These are phyloP conservation scores for Parasitella parasitica DNA, from an alignment of 371 early-diverging fungal genomes.

Conservation along the genomic window DNA sequence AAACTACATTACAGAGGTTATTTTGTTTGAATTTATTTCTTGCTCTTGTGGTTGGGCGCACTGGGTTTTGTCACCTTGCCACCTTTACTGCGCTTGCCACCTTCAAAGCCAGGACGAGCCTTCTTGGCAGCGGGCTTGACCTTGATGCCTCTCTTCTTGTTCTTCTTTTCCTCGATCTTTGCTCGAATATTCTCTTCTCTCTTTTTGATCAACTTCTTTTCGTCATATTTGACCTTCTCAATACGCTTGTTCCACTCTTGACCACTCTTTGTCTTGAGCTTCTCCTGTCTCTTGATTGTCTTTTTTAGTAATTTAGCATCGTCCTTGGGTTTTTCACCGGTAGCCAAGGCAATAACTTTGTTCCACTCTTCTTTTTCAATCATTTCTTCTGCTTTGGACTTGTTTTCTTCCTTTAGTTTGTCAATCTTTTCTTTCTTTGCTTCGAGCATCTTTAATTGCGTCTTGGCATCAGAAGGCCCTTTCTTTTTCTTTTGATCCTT, in stretches of 20 bases:
- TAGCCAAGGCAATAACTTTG: slow-evolving; percentile 76
- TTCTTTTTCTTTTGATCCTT: slow-evolving; percentile 64
- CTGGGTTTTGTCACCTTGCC: slow-evolving; percentile 34
- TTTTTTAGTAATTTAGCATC: slow-evolving; percentile 87
- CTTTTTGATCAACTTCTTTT: slow-evolving; percentile 71
- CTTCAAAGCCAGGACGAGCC: slow-evolving; percentile 52
- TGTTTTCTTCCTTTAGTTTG: slow-evolving; percentile 65
- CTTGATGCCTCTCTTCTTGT: slow-evolving; percentile 61
- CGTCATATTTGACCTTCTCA: slow-evolving; percentile 61
- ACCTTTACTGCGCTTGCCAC: slow-evolving; percentile 40
- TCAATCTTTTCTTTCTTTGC: slow-evolving; percentile 76
- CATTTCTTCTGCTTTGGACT: slow-evolving; percentile 68
- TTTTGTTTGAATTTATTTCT: slow-evolving; percentile 12
- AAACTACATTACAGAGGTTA: slow-evolving; percentile 5
- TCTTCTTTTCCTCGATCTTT: slow-evolving; percentile 73
- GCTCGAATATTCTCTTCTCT: slow-evolving; percentile 74
- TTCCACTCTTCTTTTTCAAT: slow-evolving; percentile 81
- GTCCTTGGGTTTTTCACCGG: slow-evolving; percentile 91
- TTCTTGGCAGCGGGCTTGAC: slow-evolving; percentile 40
- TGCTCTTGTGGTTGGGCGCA: slow-evolving; percentile 22
- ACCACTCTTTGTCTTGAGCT: slow-evolving; percentile 79
- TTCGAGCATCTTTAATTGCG: slow-evolving; percentile 76
- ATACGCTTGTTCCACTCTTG: slow-evolving; percentile 84
- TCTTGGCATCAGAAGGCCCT: slow-evolving; percentile 71
- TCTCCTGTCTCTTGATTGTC: slow-evolving; percentile 84